Evolutionary conservation across 2,329 filamentous ascomycete species (phyloP), one percentile per base, ranked within the genome.

Genomic region (Diaporthe sp.): DNA sequence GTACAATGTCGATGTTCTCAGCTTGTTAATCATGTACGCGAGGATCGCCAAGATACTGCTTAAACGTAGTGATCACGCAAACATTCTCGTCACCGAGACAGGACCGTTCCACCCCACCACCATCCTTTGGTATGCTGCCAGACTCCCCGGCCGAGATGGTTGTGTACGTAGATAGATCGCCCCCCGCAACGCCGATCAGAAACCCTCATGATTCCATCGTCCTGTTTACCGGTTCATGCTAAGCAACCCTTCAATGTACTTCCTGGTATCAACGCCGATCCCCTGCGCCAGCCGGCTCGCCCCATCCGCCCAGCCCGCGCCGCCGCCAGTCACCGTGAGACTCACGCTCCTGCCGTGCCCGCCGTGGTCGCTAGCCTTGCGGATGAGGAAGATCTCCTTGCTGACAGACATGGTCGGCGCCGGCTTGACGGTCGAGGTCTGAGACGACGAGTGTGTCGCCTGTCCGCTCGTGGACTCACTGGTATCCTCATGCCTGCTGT

Each of bases 231-330:
- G 82, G 80, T 88, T 89, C 80, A 95, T 81, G 79, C 88, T 94
- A 81, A 95, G 84, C 73, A 96, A 81, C 1, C 91, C 91, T 81
- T 95, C 93, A 5, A 95, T 90, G 82, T 95, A 95, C 80, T 89
- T 89, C 82, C 92, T 89, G 40, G 93, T 94, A 85, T 96, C 94
- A 45, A 95, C 88, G 0, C 94, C 94, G 77, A 96, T 94, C 0
- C 93, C 94, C 79, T 94, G 92, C 0, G 90, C 91, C 77, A 95
- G 82, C 72, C 89, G 88, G 28, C 87, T 89, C 1, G 91, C 89
- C 4, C 90, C 90, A 33, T 89, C 89, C 58, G 87, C 79, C 86
- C 89, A 85, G 73, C 87, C 79, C 61, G 83, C 78, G 19, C 84
- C 80, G 76, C 84, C 74, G 78, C 86, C 82, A n/a, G 79, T 80